Base-by-base conservation (phyloP, 768 basidiomycete genomes). In the Termitomyces sp. region DNA sequence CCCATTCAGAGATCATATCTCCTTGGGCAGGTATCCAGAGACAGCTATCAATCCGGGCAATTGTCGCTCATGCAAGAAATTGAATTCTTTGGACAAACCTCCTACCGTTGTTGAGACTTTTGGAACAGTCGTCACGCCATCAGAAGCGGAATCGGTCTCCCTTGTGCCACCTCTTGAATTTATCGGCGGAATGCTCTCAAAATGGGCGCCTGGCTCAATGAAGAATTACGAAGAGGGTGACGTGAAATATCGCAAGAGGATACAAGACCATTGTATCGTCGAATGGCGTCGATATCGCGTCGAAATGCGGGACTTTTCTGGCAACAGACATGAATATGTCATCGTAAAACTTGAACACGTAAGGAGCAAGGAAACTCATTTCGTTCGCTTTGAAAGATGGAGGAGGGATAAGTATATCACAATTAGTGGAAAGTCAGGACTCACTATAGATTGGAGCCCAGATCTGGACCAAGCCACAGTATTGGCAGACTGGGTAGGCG, bases 281-380 rank as follows among this genome's bases (percentile, higher is more conserved):
- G 55, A 48, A 30, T 56, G 55, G 55, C 55, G 55, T 20, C 55
- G 55, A 6, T 56, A 47, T 46, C 54, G 54, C 34, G 54, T 46
- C 33, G 5, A 39, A 48, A 12, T 24, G 20, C n/a, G 30, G 41
- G 44, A 45, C 13, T 33, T 18, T 6, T 45, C 22, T 20, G 39
- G 48, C 13, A 42, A 50, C 13, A 30, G 37, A 31, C 56, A 57
- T 30, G 56, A 57, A 41, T 57, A 49, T 41, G 8, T 57, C 15
- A 27, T 50, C 13, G 47, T 57, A 0, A 57, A 57, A 24, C 27
- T 50, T n/a, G 4, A 24, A 20, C 27, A 22, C 34, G 6, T 18
- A 12, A 51, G 15, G 50, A 41, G 37, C 53, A 54, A 31, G 37
- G 37, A 47, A 49, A 15, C 34, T 15, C n/a, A 47, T 11, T 57